Base-by-base conservation (phyloP, 2,329 filamentous ascomycete genomes). In the Aspergillus sp. region DNA sequence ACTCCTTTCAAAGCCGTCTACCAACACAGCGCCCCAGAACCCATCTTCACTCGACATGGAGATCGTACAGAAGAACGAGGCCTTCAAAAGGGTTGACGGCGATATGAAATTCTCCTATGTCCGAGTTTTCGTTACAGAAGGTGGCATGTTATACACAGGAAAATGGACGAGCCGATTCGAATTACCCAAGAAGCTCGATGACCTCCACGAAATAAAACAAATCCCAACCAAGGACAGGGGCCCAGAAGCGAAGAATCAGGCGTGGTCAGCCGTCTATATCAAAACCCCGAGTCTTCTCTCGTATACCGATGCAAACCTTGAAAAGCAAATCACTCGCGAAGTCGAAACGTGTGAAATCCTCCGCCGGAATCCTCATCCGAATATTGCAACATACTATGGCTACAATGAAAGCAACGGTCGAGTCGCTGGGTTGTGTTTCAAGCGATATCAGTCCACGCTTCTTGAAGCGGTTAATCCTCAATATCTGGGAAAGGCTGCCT, bases 401-500 rank as follows among this genome's bases (percentile, higher is more conserved):
- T 68, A 54, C 12, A 19, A 51, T 3, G 50, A 62, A 12, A 54
- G 21, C 23, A n/a, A 46, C 14, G 58, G 64, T 43, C 57, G 64
- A 56, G 59, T 73, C 21, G 62, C 65, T 40, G 60, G 63, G 2
- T 52, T 70, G 45, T 71, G 65, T 37, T 73, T 70, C 49, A 64
- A 58, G 23, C 58, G 55, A 55, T 71, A 70, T 60, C 56, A 15
- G 0, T 49, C 49, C 0, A 70, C 60, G 5, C 52, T 72, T 31
- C 55, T 64, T 19, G 57, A 70, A 45, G 59, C 27, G 14, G 61
- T 68, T 6, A 69, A 71, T 57, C 61, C 62, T 39, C 40, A 49
- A 50, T 27, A 19, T 4, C 47, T 66, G 1, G 46, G 35, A 39
- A 70, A 69, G 48, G 33, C 11, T 31, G 52, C 40, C 47, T 70